phyloP scores from a whole-genome alignment of 176 grass and related monocot species.

The Alloteropsis semialata region DNA sequence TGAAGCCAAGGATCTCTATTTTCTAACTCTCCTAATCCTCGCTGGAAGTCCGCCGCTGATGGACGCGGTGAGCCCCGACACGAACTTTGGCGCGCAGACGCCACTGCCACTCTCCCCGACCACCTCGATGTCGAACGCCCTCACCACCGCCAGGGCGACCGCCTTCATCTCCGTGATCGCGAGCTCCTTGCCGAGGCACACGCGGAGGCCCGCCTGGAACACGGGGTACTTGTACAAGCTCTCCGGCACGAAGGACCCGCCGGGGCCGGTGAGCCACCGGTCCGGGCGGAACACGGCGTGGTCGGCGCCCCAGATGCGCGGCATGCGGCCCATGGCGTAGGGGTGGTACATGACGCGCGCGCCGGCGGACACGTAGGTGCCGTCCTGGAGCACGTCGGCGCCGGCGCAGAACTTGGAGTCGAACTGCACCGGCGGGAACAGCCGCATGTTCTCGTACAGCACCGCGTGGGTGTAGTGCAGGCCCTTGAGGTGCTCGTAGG shows the following conservation, averaged over 20 bases:
- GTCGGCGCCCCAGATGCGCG: constrained; percentile 61
- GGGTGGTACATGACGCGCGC: constrained; percentile 70
- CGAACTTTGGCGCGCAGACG: constrained; percentile 41
- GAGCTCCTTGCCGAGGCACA: constrained; percentile 77
- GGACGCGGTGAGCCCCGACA: constrained; percentile 59
- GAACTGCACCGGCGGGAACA: constrained; percentile 67
- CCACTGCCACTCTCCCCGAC: constrained; percentile 4
- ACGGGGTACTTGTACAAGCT: constrained; percentile 65
- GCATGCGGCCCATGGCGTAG: constrained; percentile 82
- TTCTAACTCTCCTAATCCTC: constrained; percentile 33
- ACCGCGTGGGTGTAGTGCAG: constrained; percentile 64
- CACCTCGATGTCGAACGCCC: constrained; percentile 51
- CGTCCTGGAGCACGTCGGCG: constrained; percentile 67
- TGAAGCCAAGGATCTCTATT: background rate
- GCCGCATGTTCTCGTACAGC: constrained; percentile 66
- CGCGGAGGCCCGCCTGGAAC: constrained; percentile 67
- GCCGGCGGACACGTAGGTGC: constrained; percentile 39
- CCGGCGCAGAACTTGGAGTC: constrained; percentile 73
- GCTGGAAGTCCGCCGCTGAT: constrained; percentile 58
- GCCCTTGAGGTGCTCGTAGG: constrained; percentile 47
- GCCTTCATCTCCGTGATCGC: constrained; percentile 72
- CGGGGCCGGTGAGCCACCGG: constrained; percentile 50
- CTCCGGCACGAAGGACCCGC: constrained; percentile 34
- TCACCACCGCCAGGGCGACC: constrained; percentile 47
- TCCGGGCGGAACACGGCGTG: constrained; percentile 44